phyloP scores from a whole-genome alignment of 257 asterid genomes.

The Solanum dulcamara region DNA sequence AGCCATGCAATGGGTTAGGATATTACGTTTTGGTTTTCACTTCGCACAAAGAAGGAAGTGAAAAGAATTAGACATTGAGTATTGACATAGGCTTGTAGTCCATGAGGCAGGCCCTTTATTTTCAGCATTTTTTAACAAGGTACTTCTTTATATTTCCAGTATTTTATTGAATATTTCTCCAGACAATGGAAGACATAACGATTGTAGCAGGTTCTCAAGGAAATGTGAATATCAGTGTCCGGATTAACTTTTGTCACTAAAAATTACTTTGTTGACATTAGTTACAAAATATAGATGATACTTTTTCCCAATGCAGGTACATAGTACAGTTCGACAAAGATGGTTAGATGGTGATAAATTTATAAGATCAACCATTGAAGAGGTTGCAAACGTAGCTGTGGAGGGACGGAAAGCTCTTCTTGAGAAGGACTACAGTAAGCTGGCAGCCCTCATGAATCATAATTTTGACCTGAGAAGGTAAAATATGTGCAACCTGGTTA shows the following conservation, averaged over 20 bases:
- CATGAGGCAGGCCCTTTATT: not conserved
- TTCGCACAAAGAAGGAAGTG: not conserved
- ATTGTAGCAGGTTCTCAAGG: not conserved
- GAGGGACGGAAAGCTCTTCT: conserved; percentile 62
- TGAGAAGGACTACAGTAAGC: conserved; percentile 48
- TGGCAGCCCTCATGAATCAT: conserved; percentile 72
- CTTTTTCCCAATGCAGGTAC: conserved; percentile 38
- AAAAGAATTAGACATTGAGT: not conserved
- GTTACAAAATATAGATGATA: not conserved
- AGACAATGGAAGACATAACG: not conserved
- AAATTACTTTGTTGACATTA: not conserved
- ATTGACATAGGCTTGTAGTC: not conserved
- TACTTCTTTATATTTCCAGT: not conserved
- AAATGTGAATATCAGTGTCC: not conserved
- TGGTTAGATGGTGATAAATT: conserved; percentile 86
- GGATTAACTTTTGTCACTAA: not conserved
- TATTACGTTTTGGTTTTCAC: not conserved
- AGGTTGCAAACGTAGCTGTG: conserved; percentile 68
- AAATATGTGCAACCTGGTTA: not conserved
- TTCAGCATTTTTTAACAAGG: not conserved
- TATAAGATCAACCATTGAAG: conserved; percentile 69
- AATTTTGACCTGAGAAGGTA: conserved; percentile 89
- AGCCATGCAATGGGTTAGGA: not conserved
- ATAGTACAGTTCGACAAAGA: conserved; percentile 76
- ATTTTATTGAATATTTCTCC: not conserved